Base-by-base conservation (phyloP, 192 early-diverging fungal genomes). In the Coemansia sp. region DNA sequence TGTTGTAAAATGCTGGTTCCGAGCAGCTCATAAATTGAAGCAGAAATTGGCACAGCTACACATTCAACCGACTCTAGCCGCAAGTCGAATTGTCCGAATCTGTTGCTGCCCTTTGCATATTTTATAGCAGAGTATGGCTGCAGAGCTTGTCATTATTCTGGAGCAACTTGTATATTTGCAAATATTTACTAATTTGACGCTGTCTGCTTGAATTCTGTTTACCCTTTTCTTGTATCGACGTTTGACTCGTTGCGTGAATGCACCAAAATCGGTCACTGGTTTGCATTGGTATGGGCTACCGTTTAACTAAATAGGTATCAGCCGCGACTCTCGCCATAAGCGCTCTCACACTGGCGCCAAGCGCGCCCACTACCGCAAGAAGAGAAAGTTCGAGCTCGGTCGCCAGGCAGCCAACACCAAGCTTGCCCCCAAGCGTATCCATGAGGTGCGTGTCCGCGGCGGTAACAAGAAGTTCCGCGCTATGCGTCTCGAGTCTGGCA, bases 301-400 rank as follows among this genome's bases (percentile, higher is more conserved):
- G 31, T 34, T 34, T 6, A 34, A 12, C 11, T 52, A 22, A 20
- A 20, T 83, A 95, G 95, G 95, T 97, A 97, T 98, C 86, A 92
- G 91, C 86, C 87, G 97, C 87, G 96, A 98, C 88, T 93, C 91
- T 81, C 94, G 97, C 85, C 97, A 98, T 88, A 98, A 98, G 90
- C 92, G 95, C 75, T 86, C 87, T 66, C 89, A 89, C 84, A 95
- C 97, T 48, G 95, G 97, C 86, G 97, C 95, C 87, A 95, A 95
- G 89, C 90, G 97, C 82, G 94, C 94, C 75, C 93, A 96, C 79
- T 96, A 95, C 92, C 92, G 97, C 88, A 98, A 98, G 94, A 98
- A 98, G 93, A 94, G 97, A 90, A 98, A 98, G 92, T 98, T 98
- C 88, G 97, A 98, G 86, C 87, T 97, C 73, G 97, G 95, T 83